These are phyloP conservation scores for Ajuga chamaepitys DNA, from an alignment of 257 asterid genomes.

Conservation along the genomic window DNA sequence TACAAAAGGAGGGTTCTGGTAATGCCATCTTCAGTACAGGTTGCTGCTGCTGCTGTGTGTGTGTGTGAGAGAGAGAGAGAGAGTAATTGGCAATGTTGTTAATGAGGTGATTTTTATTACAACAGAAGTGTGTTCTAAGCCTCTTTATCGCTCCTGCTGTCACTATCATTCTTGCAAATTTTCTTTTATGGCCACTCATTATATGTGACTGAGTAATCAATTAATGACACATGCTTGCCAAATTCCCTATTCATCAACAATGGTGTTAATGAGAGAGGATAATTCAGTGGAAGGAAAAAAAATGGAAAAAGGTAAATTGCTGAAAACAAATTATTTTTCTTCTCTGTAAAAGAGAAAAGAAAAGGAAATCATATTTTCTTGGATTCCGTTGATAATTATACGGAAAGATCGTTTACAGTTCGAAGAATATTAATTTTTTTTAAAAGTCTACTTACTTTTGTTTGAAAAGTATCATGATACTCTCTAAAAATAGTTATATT, in stretches of 20 bases:
- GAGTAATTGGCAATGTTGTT: conserved; percentile 11
- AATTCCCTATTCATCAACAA: conserved; percentile 14
- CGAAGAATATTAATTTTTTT: too few species aligned
- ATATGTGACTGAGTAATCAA: conserved; percentile 37
- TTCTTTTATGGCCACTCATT: conserved; percentile 42
- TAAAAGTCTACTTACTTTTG: too few species aligned
- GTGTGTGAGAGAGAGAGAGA: background rate
- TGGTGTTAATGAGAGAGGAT: conserved; percentile 12
- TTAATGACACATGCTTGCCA: conserved; percentile 10
- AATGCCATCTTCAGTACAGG: too few species aligned
- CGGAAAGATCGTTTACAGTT: too few species aligned
- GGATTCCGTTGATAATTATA: conserved; percentile 20
- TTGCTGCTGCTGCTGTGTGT: too few species aligned
- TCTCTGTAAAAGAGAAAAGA: background rate
- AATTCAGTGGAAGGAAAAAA: conserved; percentile 20
- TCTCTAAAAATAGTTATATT: too few species aligned
- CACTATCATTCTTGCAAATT: conserved; percentile 33
- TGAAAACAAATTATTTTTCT: too few species aligned
- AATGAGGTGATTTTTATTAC: conserved; percentile 16
- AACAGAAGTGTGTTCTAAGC: background rate
- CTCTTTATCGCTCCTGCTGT: conserved; percentile 27
- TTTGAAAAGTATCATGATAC: too few species aligned
- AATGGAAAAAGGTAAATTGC: background rate
- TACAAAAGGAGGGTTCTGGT: conserved; percentile 14
- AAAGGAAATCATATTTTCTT: conserved; percentile 11